A percentile compares a stretch with the other conserved stretches of the same genome.
Conservation (phyloP, 441 rosid genomes). For the Capsella rubella region DNA sequence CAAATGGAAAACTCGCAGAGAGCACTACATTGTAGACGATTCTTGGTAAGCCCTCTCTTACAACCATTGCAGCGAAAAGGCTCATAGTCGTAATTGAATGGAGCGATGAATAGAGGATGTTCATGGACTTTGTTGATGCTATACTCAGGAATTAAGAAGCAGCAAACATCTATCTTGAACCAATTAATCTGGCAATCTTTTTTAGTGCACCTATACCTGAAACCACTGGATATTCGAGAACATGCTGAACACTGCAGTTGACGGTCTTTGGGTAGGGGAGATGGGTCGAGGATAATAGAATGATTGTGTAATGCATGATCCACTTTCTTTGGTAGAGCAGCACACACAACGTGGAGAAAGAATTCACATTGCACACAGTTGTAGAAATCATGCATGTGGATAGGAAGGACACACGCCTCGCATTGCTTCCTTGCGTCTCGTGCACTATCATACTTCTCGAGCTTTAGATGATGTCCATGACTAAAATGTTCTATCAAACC, state of each 20-base stretch:
- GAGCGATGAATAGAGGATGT: neutral
- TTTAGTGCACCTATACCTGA: neutral
- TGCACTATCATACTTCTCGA: neutral
- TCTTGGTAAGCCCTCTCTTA: neutral
- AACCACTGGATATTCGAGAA: neutral
- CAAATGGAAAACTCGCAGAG: neutral
- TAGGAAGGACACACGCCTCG: slow-evolving; percentile 12
- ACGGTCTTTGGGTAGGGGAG: neutral
- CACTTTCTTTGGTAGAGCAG: slow-evolving; percentile 9
- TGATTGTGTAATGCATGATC: neutral
- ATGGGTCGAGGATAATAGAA: slow-evolving; percentile 5
- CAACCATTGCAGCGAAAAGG: neutral
- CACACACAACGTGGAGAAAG: slow-evolving; percentile 32
- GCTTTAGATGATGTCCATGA: slow-evolving; percentile 10
- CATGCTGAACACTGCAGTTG: neutral
- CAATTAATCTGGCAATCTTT: neutral
- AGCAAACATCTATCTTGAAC: neutral
- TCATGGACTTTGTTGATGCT: neutral
- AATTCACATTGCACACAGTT: slow-evolving; percentile 27
- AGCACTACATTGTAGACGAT: slow-evolving; percentile 9
- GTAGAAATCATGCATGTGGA: slow-evolving; percentile 18
- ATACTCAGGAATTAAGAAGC: slow-evolving; percentile 5
- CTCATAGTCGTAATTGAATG: neutral
- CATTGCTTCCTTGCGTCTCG: neutral
- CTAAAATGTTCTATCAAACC: slow-evolving; percentile 21